A percentile compares a stretch with the other conserved stretches of the same genome.
These are phyloP conservation scores for Pichia scutulata DNA, from an alignment of 805 yeast genomes.

Conservation along the genomic window DNA sequence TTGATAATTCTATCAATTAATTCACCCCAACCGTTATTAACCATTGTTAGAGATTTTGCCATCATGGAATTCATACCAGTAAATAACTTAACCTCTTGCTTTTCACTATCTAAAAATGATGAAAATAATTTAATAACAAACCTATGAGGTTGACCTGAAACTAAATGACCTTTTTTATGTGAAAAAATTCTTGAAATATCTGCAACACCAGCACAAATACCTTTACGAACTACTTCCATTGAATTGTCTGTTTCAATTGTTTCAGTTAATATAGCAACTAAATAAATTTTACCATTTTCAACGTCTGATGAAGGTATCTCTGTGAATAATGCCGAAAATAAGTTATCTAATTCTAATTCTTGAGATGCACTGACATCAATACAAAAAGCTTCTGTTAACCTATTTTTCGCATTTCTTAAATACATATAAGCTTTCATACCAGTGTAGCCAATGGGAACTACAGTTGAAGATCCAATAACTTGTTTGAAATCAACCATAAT, in stretches of 20 bases:
- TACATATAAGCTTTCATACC: slow-evolving; percentile 71
- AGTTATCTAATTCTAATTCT: slow-evolving; percentile 52
- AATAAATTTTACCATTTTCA: slow-evolving; percentile 56
- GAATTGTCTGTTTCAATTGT: slow-evolving; percentile 30
- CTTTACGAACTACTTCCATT: slow-evolving; percentile 41
- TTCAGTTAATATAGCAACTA: slow-evolving; percentile 73
- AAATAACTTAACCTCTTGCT: slow-evolving; percentile 17
- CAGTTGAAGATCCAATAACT: slow-evolving; percentile 49
- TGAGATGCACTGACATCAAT: slow-evolving; percentile 54
- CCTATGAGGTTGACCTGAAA: slow-evolving; percentile 59
- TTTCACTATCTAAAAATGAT: slow-evolving; percentile 45
- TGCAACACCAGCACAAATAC: slow-evolving; percentile 83
- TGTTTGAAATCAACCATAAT: slow-evolving; percentile 71
- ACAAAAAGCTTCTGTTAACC: slow-evolving; percentile 75
- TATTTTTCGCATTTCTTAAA: slow-evolving; percentile 52
- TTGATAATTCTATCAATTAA: slow-evolving; percentile 67
- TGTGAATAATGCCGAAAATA: slow-evolving; percentile 73
- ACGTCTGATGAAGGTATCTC: slow-evolving; percentile 62
- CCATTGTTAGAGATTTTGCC: slow-evolving; percentile 29
- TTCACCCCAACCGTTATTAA: slow-evolving; percentile 85
- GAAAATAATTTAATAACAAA: slow-evolving; percentile 67
- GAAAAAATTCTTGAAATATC: slow-evolving; percentile 77
- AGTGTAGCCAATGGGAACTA: slow-evolving; percentile 57
- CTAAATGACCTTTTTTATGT: slow-evolving; percentile 49
- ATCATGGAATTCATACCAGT: slow-evolving; percentile 29